These are phyloP conservation scores for Acer yangbiense DNA, from an alignment of 345 rosid species.

Conservation along the genomic window DNA sequence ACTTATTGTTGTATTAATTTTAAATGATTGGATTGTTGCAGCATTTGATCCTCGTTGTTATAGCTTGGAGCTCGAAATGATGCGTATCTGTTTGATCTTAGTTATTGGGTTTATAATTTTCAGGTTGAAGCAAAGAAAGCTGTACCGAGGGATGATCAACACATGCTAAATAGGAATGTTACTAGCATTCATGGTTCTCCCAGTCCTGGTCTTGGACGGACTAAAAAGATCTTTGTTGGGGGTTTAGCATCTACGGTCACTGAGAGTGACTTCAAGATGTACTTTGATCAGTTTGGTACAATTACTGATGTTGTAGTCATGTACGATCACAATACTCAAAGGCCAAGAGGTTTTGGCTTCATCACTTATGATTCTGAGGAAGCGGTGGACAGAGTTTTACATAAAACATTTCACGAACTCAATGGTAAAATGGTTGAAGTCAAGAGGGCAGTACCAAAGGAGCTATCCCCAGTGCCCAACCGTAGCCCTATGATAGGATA, in stretches of 20 bases:
- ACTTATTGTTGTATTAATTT: not conserved
- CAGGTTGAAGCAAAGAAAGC: conserved; percentile 99
- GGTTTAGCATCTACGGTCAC: conserved; percentile 82
- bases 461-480: conserved; percentile 62
- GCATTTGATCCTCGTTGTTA: conserved; percentile 8
- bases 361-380: conserved; percentile 93
- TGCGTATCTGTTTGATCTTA: conserved; percentile 18
- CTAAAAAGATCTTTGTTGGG: conserved; percentile 91
- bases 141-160: conserved; percentile 87
- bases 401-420: conserved; percentile 88
- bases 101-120: conserved; percentile 23
- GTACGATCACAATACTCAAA: conserved; percentile 97
- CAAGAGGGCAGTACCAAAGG: conserved; percentile 96
- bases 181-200: conserved; percentile 65
- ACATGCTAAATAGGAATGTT: conserved; percentile 55
- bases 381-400: conserved; percentile 87
- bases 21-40: conserved; percentile 10
- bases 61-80: conserved; percentile 17
- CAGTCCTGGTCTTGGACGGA: conserved; percentile 53
- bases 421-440: conserved; percentile 99
- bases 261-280: conserved; percentile 68
- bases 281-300: conserved; percentile 87
- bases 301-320: conserved; percentile 92
- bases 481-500: conserved; percentile 75
- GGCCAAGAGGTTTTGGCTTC: conserved; percentile 99